phyloP scores from a whole-genome alignment of 2,329 filamentous ascomycete genomes.

The Exophiala viscosa region DNA sequence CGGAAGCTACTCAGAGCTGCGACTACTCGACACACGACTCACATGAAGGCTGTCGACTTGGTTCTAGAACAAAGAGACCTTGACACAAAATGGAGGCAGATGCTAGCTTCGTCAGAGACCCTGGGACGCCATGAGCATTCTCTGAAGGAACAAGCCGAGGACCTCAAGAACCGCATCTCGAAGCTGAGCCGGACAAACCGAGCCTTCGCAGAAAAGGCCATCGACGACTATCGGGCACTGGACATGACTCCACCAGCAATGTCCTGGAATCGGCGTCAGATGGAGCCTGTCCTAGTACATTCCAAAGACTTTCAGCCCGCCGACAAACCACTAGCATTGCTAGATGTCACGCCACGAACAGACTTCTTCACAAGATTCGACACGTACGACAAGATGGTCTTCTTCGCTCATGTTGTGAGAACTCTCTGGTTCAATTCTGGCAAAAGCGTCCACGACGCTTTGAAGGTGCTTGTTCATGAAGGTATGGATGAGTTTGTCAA shows the following conservation, averaged over 20 bases:
- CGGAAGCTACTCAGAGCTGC: constrained; percentile 3
- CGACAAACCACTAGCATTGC: constrained; percentile 24
- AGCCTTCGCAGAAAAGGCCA: constrained; percentile 20
- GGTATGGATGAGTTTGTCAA: constrained; percentile 24
- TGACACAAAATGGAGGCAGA: constrained; percentile 12
- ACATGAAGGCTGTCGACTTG: constrained; percentile 15
- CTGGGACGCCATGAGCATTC: not conserved
- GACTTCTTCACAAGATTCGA: constrained; percentile 55
- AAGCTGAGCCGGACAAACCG: constrained; percentile 14
- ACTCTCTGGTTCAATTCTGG: constrained; percentile 3
- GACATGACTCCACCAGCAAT: constrained; percentile 19
- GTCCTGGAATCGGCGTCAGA: constrained; percentile 22
- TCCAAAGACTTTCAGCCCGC: constrained; percentile 22
- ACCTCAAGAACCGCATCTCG: constrained; percentile 3
- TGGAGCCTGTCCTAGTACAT: constrained; percentile 23
- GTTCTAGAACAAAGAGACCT: constrained; percentile 16
- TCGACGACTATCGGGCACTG: constrained; percentile 26
- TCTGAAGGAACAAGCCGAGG: constrained; percentile 5
- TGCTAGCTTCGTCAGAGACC: not conserved
- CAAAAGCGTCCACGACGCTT: constrained; percentile 11
- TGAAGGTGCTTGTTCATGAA: constrained; percentile 17
- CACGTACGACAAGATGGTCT: constrained; percentile 22
- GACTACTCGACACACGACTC: constrained; percentile 13
- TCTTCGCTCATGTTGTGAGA: constrained; percentile 22
- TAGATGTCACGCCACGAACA: constrained; percentile 54